Evolutionary conservation across 495 filamentous ascomycete species (phyloP).

Genomic region (Penicillium paxilli): DNA sequence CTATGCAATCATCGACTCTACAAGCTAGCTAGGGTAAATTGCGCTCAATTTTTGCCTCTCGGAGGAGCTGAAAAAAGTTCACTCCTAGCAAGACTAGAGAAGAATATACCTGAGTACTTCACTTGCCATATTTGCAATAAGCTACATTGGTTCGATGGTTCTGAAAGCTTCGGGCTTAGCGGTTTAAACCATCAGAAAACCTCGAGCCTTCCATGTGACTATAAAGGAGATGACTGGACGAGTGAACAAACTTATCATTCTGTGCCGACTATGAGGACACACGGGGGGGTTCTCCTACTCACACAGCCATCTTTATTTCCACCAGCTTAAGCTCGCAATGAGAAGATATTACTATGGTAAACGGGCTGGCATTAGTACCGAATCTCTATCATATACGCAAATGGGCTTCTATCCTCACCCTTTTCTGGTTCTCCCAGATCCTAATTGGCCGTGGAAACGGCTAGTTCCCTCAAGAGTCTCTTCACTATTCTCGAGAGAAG

Average conservation of each 20-base stretch:
- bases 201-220: not conserved
- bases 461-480: not conserved
- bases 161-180: slow-evolving; percentile 5
- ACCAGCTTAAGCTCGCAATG: not conserved
- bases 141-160: slow-evolving; percentile 5
- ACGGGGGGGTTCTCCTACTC: not conserved
- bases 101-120: slow-evolving; percentile 1
- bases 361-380: not conserved
- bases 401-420: not conserved
- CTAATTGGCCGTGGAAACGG: too few relatives aligned
- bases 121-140: slow-evolving; percentile 3
- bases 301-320: not conserved
- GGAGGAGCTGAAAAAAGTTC: not conserved
- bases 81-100: not conserved
- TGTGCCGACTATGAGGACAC: not conserved
- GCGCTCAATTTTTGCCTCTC: too few relatives aligned
- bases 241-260: not conserved
- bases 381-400: not conserved
- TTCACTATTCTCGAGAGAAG: not conserved
- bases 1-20: too few relatives aligned
- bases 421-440: too few relatives aligned
- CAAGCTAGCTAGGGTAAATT: too few relatives aligned
- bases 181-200: not conserved
- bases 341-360: not conserved
- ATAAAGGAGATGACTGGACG: not conserved